Evolutionary conservation across 495 filamentous ascomycete genomes (phyloP).

Genomic region (Tuber indicum): DNA sequence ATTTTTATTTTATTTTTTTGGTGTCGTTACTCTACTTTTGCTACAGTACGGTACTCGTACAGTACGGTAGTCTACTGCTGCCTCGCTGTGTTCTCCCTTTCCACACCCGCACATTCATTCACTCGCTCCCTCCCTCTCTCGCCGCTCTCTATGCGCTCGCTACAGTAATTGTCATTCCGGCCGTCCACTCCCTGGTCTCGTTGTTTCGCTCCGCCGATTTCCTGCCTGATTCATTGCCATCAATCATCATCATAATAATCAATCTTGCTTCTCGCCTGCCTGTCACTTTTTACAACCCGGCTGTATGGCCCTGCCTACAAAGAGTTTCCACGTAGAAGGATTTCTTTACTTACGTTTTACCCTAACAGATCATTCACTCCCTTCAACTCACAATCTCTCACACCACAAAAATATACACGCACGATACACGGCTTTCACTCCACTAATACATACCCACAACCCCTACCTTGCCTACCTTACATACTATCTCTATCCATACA

Average conservation of each 20-base stretch:
- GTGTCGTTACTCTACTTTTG: slow-evolving; percentile 9
- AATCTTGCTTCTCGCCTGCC: background rate
- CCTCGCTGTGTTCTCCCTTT: slow-evolving; percentile 17
- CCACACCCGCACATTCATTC: background rate
- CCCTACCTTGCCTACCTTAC: background rate
- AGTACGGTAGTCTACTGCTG: background rate
- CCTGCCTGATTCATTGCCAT: background rate
- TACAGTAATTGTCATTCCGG: background rate
- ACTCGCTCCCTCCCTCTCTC: background rate
- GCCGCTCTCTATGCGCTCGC: background rate
- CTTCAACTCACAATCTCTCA: slow-evolving; percentile 17
- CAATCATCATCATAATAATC: background rate
- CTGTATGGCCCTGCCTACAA: slow-evolving; percentile 1
- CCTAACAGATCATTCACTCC: slow-evolving; percentile 16
- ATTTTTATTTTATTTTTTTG: slow-evolving; percentile 10
- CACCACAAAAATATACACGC: background rate
- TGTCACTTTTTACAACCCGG: slow-evolving; percentile 2
- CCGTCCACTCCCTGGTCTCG: slow-evolving; percentile 1
- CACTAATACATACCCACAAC: background rate
- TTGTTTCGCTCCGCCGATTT: background rate
- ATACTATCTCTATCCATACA: background rate
- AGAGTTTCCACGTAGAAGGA: background rate
- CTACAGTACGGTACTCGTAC: background rate
- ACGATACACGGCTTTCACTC: background rate
- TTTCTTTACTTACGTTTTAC: slow-evolving; percentile 4